Base-by-base conservation (phyloP, 1,139 yeast species). In the Wickerhamomyces sp. region DNA sequence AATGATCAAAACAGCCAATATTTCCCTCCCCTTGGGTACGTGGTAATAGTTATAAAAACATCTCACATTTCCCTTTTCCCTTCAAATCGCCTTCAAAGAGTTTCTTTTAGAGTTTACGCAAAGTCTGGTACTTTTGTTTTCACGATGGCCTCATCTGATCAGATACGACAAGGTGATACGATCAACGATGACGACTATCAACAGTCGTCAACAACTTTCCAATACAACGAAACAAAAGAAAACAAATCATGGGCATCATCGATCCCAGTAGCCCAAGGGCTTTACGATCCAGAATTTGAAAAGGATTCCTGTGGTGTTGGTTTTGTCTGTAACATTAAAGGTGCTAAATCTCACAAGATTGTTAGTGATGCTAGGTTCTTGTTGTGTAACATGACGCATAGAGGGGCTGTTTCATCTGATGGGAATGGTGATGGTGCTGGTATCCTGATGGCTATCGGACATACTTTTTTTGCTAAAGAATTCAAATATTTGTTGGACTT, bases 401-500 rank as follows among this genome's bases (percentile, higher is more conserved):
- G 99, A 71, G 99, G 99, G 63, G 99, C 99, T 41, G 97, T 91
- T 52, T 87, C 89, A 33, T 81, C 95, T 40, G 96, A 90, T 63
- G 95, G 98, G 30, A 97, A 93, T 64, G 99, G 99, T 68, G 99
- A 93, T 65, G 99, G 99, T 69, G 99, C 99, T 37, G 99, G 99
- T 66, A 90, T 93, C 52, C 80, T 93, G 78, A 80, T 94, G 44
- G 85, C 96, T 38, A 81, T 93, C 53, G 97, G 98, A 37, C 96
- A 91, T 69, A 82, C 77, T 56, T 88, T 93, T 65, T 81, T 93
- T 72, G 68, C 69, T 51, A 80, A 93, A 64, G 98, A 93, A 69
- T 91, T 91, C 67, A 79, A 79, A 57, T 65, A 74, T 58, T 79
- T 78, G 62, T 77, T 80, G 61, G 72, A 78, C 57, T 65, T 81